Conservation (phyloP, 2,329 filamentous ascomycete genomes). For the Xylaria sp. region DNA sequence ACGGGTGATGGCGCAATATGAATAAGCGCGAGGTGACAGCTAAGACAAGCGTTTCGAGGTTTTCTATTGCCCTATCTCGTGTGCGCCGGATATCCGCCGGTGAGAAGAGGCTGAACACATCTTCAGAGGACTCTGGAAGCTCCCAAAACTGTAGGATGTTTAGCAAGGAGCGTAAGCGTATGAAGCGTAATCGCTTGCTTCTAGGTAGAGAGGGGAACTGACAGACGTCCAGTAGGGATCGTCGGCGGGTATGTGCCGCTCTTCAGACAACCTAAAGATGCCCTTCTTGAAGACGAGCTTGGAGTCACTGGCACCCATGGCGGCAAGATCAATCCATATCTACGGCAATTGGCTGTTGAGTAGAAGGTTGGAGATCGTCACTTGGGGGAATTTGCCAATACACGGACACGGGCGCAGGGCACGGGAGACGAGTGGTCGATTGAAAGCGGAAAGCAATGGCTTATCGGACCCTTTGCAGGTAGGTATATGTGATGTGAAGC, state of each 20-base stretch:
- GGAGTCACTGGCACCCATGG: constrained; percentile 97
- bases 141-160: constrained; percentile 82
- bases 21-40: constrained; percentile 84
- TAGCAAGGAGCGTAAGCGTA: constrained; percentile 24
- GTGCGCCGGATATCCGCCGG: constrained; percentile 86
- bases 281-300: constrained; percentile 99
- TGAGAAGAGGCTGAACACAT: constrained; percentile 95
- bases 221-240: constrained; percentile 94
- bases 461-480: neutral
- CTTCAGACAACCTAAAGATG: constrained; percentile 95
- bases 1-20: constrained; percentile 82
- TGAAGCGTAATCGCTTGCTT: constrained; percentile 1
- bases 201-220: constrained; percentile 45
- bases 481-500: neutral
- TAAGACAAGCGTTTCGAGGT: constrained; percentile 86
- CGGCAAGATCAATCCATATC: constrained; percentile 40
- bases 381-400: neutral
- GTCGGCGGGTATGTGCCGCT: constrained; percentile 83
- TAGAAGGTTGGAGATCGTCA: neutral
- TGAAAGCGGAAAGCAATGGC: neutral
- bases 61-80: constrained; percentile 81
- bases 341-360: constrained; percentile 18
- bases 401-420: neutral
- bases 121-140: constrained; percentile 91
- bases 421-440: neutral